Base-by-base conservation (phyloP, 2,329 filamentous ascomycete genomes). In the Sarocladium kiliense region DNA sequence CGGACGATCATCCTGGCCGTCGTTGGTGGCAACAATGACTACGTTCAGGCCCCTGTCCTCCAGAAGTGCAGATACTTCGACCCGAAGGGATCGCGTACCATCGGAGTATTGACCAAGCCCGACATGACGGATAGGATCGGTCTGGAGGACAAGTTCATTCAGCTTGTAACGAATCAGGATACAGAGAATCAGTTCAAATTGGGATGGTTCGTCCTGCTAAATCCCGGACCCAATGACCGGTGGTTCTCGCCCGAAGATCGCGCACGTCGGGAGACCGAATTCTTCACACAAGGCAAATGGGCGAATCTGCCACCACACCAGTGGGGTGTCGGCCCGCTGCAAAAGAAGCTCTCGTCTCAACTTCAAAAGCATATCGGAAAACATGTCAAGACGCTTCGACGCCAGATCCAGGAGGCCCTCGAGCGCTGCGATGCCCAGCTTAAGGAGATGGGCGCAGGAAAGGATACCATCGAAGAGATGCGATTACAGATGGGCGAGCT, bases 1-100 rank as follows among this genome's bases (percentile, higher is more conserved):
- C 74, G 79, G 30, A 81, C 77, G 44, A 78, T 82, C 45, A 81
- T 81, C 44, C 69, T 82, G 2, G 79, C 78, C 30, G 78, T 82
- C 23, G 73, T 82, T 18, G 78, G 77, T 3, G 79, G 77, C 21
- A 81, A 81, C 64, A 77, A 76, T 42, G 78, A 81, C 58, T 79
- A 79, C 51, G 77, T 79, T 2, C 77, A 79, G 54, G 77, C 77
- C 0, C 76, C 76, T 0, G 78, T 80, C 27, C 68, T 80, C 44
- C 74, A 74, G 32, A 80, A 79, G 60, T 76, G 75, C 10, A 73
- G 75, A 11, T 68, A 77, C 0, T 79, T 79, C 58, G 77, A 80
- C 58, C 77, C 77, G 4, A 68, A 67, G 1, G 77, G 77, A 3
- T 69, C 74, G 9, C 68, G 77, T 19, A 78, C 77, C 16, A 78